Evolutionary conservation across 306 rosid genomes (phyloP), one percentile per base, ranked within the genome.

Genomic region (Vigna radiata): DNA sequence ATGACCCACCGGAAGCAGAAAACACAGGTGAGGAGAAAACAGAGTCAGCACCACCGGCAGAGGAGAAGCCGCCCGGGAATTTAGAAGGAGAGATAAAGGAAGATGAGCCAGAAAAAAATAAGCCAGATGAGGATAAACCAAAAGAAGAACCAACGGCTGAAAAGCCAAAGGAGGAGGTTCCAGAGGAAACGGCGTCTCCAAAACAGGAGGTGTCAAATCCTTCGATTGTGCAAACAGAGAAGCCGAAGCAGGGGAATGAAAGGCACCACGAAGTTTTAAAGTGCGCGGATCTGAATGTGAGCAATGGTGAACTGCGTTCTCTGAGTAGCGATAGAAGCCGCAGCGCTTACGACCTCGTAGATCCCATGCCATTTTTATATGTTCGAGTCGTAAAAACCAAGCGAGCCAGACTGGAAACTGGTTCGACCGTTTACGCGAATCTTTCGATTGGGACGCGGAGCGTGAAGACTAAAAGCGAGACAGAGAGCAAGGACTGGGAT

Each of bases 391-490:
- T 92, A 1, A 94, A 94, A 78, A 89, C 89, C 16, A 94, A 92
- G 62, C 79, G 61, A 18, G 78, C 55, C 0, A 76, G 74, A 4
- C 44, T 49, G 17, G 82, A 74, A 4, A 15, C 81, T 0, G 79
- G 63, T 15, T 19, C 85, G 0, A 59, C 75, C 13, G 10, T 80
- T 62, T 84, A 73, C 63, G 83, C 97, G 0, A 92, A 92, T 84
- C 96, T 94, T 1, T 93, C 82, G 60, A 88, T 94, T 5, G 97
- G 96, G 55, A 89, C 97, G 4, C 97, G 90, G 75, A 85, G 80
- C 16, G 86, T 92, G 61, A 90, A 72, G 70, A 89, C 96, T 18
- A 94, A 81, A 60, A 85, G 47, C 59, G 91, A 83, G 19, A 70
- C 10, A 6, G 84, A 87, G 6, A 83, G 86, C n/a, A 90, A 85